Percentiles rank a stretch among this genome's conserved stretches.
These are phyloP conservation scores for Coemansia sp. DNA, from an alignment of 192 early-diverging fungal genomes.

Conservation along the genomic window DNA sequence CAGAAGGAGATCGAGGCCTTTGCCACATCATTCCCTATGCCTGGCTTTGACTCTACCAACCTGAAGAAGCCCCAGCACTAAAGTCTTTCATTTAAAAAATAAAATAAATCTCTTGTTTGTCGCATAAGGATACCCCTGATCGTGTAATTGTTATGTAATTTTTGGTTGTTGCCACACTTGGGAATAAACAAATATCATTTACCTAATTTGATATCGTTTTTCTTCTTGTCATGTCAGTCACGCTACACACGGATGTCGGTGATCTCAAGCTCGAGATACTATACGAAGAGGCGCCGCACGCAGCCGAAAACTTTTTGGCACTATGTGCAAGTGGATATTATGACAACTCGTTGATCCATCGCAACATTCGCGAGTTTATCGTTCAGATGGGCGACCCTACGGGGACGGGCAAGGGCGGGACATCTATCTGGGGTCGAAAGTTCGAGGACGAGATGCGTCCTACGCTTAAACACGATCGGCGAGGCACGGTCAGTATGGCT, in stretches of 20 bases:
- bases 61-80: constrained; percentile 50
- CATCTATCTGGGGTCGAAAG: constrained; percentile 79
- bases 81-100: background rate
- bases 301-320: constrained; percentile 94
- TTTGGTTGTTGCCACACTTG: no score
- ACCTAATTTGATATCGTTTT: no score
- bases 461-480: constrained; percentile 79
- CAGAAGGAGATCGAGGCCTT: constrained; percentile 89
- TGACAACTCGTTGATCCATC: constrained; percentile 80
- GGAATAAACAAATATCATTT: no score
- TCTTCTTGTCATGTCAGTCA: constrained; percentile 65
- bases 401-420: constrained; percentile 83
- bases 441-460: constrained; percentile 82
- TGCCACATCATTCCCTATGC: constrained; percentile 96
- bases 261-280: constrained; percentile 94
- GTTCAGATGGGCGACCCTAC: constrained; percentile 90
- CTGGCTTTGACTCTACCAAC: constrained; percentile 68
- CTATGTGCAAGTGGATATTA: constrained; percentile 95
- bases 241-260: constrained; percentile 88
- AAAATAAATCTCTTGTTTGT: background rate
- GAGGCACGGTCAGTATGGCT: constrained; percentile 91
- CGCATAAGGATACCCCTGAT: background rate
- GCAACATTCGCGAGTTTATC: constrained; percentile 85
- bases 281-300: constrained; percentile 80
- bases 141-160: background rate